These are phyloP conservation scores for Vaccinium vitisidaea DNA, from an alignment of 148 eudicot species.

Conservation along the genomic window DNA sequence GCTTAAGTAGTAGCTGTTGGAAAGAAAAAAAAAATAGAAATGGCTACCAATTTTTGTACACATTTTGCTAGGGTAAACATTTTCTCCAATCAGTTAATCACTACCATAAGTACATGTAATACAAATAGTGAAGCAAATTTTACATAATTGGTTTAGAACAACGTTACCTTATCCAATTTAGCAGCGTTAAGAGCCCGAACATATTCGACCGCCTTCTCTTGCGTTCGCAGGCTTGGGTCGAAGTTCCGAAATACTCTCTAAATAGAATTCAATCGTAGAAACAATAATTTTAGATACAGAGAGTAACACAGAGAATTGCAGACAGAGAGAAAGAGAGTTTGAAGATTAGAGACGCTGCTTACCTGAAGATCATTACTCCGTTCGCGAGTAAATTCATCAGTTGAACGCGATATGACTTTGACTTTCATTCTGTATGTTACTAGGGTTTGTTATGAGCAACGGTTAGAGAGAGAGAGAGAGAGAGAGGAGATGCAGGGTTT, in stretches of 20 bases:
- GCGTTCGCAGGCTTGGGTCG: constrained; percentile 80
- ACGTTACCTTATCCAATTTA: constrained; percentile 76
- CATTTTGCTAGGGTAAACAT: neutral
- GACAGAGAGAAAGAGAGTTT: neutral
- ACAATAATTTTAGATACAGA: neutral
- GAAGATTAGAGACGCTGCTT: neutral
- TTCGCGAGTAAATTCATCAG: constrained; percentile 87
- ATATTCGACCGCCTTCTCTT: constrained; percentile 88
- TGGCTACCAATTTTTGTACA: too few species aligned
- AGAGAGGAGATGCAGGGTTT: neutral
- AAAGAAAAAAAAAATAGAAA: too few species aligned
- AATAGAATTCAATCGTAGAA: neutral
- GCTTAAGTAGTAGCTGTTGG: too few species aligned
- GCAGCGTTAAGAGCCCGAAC: constrained; percentile 87
- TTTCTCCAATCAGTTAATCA: neutral
- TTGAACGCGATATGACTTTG: constrained; percentile 73
- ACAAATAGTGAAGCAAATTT: neutral
- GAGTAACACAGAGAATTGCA: neutral
- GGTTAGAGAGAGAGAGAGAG: neutral
- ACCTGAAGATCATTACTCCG: constrained; percentile 92
- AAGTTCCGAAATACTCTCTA: constrained; percentile 83
- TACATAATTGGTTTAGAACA: neutral
- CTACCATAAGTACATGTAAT: neutral
- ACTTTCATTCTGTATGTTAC: constrained; percentile 48
- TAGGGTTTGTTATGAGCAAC: neutral